A percentile compares a stretch with the other conserved stretches of the same genome.
These are phyloP conservation scores for Hamigera avellanea DNA, from an alignment of 495 filamentous ascomycete genomes.

Conservation along the genomic window DNA sequence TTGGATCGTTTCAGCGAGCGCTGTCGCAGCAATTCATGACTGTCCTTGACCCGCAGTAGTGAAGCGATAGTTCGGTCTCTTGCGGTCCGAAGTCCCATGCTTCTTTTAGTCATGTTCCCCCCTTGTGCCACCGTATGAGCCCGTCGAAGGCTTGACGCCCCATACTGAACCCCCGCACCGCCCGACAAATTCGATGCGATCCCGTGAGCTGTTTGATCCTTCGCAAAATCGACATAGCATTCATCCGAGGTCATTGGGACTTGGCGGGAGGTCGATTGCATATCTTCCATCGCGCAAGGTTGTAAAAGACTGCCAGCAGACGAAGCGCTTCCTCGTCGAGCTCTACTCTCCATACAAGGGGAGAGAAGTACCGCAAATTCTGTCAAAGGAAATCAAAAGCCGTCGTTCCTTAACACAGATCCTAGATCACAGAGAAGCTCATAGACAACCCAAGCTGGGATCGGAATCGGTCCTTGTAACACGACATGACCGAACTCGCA, in stretches of 20 bases:
- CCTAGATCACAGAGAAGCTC: not conserved
- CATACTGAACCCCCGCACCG: constrained; percentile 12
- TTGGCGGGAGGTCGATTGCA: not conserved
- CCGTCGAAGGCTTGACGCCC: constrained; percentile 21
- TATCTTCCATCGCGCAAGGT: not conserved
- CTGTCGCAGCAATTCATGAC: constrained; percentile 35
- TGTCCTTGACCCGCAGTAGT: constrained; percentile 32
- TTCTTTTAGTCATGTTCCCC: constrained; percentile 19
- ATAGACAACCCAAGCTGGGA: constrained; percentile 18
- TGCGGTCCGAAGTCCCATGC: constrained; percentile 19
- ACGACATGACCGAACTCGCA: constrained; percentile 20
- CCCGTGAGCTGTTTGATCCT: not conserved
- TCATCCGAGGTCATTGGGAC: not conserved
- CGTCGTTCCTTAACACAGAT: not conserved
- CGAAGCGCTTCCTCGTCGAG: not conserved
- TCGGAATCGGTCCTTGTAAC: constrained; percentile 16
- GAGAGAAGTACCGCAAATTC: not conserved
- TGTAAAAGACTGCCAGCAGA: not conserved
- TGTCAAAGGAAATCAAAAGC: not conserved
- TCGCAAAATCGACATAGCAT: not conserved
- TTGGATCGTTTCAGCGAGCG: constrained; percentile 27
- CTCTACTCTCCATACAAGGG: not conserved
- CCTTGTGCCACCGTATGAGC: constrained; percentile 33
- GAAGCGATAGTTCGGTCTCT: constrained; percentile 22
- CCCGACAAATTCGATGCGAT: not conserved